Evolutionary conservation across 164 flowering plant genomes (phyloP).

Genomic region (Magnolia kwangsiensis): DNA sequence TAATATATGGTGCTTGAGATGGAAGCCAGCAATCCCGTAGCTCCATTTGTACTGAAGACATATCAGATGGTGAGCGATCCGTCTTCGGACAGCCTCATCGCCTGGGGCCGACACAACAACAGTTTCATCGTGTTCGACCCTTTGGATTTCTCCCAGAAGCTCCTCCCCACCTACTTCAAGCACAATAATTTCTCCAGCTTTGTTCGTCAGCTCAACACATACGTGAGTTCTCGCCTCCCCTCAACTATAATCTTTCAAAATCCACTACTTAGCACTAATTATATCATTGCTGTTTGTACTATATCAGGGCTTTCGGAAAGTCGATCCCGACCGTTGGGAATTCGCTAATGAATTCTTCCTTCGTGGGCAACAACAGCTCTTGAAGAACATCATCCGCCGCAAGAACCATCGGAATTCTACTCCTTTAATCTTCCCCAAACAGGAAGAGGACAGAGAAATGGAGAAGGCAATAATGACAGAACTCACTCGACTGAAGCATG

Average conservation of each 20-base stretch:
- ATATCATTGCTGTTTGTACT: background rate
- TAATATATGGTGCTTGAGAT: background rate
- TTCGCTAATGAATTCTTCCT: conserved; percentile 86
- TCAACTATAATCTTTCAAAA: background rate
- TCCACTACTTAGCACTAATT: background rate
- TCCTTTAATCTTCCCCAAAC: background rate
- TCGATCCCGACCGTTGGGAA: conserved; percentile 86
- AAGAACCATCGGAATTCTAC: conserved; percentile 14
- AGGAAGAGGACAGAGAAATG: conserved; percentile 9
- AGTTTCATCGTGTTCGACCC: conserved; percentile 82
- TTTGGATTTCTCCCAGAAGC: conserved; percentile 51
- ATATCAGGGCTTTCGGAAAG: conserved; percentile 71
- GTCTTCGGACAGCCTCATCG: conserved; percentile 46
- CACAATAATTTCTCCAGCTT: conserved; percentile 97
- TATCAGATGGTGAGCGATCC: conserved; percentile 85
- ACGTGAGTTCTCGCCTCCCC: conserved; percentile 40
- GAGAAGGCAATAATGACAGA: conserved; percentile 48
- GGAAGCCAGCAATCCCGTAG: conserved; percentile 33
- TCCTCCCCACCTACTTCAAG: conserved; percentile 78
- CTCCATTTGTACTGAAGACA: conserved; percentile 83
- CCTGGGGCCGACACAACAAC: conserved; percentile 71
- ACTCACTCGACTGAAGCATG: conserved; percentile 54
- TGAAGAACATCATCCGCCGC: conserved; percentile 56
- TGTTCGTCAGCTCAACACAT: conserved; percentile 89
- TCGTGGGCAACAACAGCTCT: conserved; percentile 63